These are phyloP conservation scores for Somion occarium DNA, from an alignment of 1,284 basidiomycete genomes.

Conservation along the genomic window DNA sequence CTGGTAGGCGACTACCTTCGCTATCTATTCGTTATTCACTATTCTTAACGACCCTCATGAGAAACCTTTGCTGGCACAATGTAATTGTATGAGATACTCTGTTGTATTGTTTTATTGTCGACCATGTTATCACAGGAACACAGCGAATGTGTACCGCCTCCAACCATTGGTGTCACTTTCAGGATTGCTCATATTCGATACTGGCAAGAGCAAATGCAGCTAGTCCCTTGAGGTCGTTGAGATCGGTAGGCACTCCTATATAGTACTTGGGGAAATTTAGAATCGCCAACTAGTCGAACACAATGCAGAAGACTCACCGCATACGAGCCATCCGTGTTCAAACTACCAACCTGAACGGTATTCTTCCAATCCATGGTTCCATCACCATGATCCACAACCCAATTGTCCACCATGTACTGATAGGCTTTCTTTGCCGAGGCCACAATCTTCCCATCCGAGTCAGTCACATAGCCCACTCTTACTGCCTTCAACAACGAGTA, in stretches of 20 bases:
- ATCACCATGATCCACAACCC: slow-evolving; percentile 36
- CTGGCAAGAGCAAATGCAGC: slow-evolving; percentile 45
- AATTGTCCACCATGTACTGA: slow-evolving; percentile 35
- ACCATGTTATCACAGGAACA: too few relatives aligned
- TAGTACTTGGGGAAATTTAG: slow-evolving; percentile 33
- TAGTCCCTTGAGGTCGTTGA: slow-evolving; percentile 44
- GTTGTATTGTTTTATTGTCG: not conserved
- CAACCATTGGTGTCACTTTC: not conserved
- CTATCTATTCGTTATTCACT: not conserved
- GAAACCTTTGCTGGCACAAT: not conserved
- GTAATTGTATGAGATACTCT: not conserved
- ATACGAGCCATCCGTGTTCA: slow-evolving; percentile 35
- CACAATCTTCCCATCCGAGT: slow-evolving; percentile 35
- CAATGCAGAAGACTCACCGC: slow-evolving; percentile 27
- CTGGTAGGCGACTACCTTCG: too few relatives aligned
- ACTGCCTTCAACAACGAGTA: slow-evolving; percentile 42
- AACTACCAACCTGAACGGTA: slow-evolving; percentile 42
- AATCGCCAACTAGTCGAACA: slow-evolving; percentile 2
- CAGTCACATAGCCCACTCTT: slow-evolving; percentile 35
- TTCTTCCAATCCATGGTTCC: slow-evolving; percentile 41
- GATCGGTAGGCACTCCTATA: slow-evolving; percentile 30
- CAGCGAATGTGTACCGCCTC: too few relatives aligned
- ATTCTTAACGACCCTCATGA: not conserved
- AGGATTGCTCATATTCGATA: slow-evolving; percentile 33
- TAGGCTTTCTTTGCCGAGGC: slow-evolving; percentile 38